phyloP scores from a whole-genome alignment of 108 stramenopile species.

The Discostella stelligeroides region DNA sequence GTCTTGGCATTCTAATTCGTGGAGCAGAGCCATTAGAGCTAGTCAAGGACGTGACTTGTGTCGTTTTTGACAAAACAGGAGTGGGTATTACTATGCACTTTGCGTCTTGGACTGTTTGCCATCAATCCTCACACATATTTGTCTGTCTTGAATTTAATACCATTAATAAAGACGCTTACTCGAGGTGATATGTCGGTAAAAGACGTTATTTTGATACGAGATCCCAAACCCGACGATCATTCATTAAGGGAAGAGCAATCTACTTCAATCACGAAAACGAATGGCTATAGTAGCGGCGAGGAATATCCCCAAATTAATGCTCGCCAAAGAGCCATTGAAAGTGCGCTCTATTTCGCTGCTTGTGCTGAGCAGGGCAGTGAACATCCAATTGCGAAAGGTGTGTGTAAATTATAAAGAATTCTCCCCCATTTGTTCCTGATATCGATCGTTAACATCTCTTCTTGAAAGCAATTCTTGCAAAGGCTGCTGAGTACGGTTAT shows the following conservation, averaged over 20 bases:
- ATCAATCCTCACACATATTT: no score
- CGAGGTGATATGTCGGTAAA: slow-evolving; percentile 43
- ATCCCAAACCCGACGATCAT: slow-evolving; percentile 15
- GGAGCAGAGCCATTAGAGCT: slow-evolving; percentile 87
- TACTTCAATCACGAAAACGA: neutral
- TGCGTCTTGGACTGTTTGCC: neutral
- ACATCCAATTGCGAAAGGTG: slow-evolving; percentile 62
- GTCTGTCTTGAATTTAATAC: no score
- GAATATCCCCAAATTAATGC: slow-evolving; percentile 6
- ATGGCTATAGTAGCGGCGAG: neutral
- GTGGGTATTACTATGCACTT: slow-evolving; percentile 51
- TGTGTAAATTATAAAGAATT: no score
- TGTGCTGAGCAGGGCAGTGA: slow-evolving; percentile 64
- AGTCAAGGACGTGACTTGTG: slow-evolving; percentile 57
- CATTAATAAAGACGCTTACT: slow-evolving; percentile 41
- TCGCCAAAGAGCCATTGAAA: slow-evolving; percentile 41
- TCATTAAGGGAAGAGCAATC: neutral
- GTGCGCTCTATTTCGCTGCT: slow-evolving; percentile 52
- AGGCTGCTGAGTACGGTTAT: slow-evolving; percentile 42
- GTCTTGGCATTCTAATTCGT: slow-evolving; percentile 86
- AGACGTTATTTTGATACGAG: slow-evolving; percentile 45
- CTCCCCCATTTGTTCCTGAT: no score
- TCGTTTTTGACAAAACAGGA: slow-evolving; percentile 94
- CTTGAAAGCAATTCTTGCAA: slow-evolving; percentile 43
- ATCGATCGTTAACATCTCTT: neutral